phyloP scores from a whole-genome alignment of 352 stramenopile genomes.

The Globisporangium recalcitrans region DNA sequence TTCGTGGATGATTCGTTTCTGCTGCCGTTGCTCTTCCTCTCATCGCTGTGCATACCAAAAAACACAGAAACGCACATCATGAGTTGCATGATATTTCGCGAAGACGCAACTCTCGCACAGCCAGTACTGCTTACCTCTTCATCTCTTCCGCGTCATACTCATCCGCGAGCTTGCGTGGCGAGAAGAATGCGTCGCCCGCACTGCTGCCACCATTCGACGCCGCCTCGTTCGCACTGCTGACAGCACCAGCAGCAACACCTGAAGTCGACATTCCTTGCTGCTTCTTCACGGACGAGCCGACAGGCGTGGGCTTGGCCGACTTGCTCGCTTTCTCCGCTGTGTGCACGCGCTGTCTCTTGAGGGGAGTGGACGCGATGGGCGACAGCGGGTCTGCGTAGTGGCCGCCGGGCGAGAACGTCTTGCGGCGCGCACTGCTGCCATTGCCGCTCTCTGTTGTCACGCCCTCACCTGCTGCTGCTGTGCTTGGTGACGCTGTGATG shows the following conservation, averaged over 20 bases:
- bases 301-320: conserved; percentile 31
- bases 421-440: conserved; percentile 1
- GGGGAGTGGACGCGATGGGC: conserved; percentile 78
- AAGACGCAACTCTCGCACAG: too few species aligned
- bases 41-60: conserved; percentile 1
- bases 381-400: conserved; percentile 78
- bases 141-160: conserved; percentile 41
- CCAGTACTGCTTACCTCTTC: background rate
- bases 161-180: conserved; percentile 53
- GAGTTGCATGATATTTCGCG: too few species aligned
- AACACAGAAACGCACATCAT: background rate
- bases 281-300: conserved; percentile 16
- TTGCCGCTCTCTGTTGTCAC: conserved; percentile 11
- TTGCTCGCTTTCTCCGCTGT: conserved; percentile 42
- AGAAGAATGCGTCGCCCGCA: conserved; percentile 32
- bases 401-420: conserved; percentile 23
- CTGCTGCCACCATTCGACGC: conserved; percentile 21
- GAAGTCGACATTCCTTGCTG: conserved; percentile 8
- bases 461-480: conserved; percentile 18
- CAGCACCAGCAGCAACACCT: background rate
- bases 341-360: conserved; percentile 68
- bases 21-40: conserved; percentile 3
- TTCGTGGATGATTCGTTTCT: background rate
- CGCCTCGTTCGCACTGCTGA: background rate
- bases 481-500: conserved; percentile 15